phyloP scores from a whole-genome alignment of 495 filamentous ascomycete species.

The Chlorociboria aeruginascens region DNA sequence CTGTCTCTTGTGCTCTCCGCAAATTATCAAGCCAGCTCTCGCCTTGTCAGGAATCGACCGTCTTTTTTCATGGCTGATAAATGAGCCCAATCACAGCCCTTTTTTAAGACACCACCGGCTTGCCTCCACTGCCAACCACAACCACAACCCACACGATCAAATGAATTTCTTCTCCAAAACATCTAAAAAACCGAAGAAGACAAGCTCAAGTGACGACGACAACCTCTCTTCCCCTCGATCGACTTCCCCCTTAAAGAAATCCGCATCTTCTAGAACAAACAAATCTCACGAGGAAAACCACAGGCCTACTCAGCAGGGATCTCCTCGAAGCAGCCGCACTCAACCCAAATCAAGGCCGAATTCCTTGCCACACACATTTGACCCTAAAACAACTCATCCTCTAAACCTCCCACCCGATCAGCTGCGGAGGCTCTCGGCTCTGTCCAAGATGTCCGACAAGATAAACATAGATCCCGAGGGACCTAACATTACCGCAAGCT shows the following conservation, averaged over 20 bases:
- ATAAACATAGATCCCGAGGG: slow-evolving; percentile 77
- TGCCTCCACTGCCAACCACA: no score
- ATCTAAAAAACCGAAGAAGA: slow-evolving; percentile 30
- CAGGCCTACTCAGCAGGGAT: slow-evolving; percentile 9
- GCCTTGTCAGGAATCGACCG: no score
- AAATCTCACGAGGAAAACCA: slow-evolving; percentile 10
- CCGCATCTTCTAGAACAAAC: slow-evolving; percentile 4
- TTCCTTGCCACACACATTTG: slow-evolving; percentile 36
- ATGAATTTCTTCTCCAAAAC: slow-evolving; percentile 44
- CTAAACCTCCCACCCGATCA: slow-evolving; percentile 81
- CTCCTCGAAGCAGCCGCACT: slow-evolving; percentile 12
- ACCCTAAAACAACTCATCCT: slow-evolving; percentile 58
- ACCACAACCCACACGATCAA: slow-evolving; percentile 23
- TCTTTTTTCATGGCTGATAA: not conserved
- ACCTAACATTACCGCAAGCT: slow-evolving; percentile 29
- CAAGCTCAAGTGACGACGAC: slow-evolving; percentile 6
- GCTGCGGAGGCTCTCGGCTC: slow-evolving; percentile 57
- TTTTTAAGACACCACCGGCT: slow-evolving; percentile 1
- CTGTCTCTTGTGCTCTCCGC: no score
- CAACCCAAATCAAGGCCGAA: slow-evolving; percentile 5
- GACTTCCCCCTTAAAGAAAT: slow-evolving; percentile 1
- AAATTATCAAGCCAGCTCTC: no score
- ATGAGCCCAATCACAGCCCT: slow-evolving; percentile 1
- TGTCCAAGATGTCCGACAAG: slow-evolving; percentile 49
- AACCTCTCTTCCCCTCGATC: not conserved